Evolutionary conservation across 345 rosid genomes (phyloP).

Genomic region (Leavenworthia alabamica): DNA sequence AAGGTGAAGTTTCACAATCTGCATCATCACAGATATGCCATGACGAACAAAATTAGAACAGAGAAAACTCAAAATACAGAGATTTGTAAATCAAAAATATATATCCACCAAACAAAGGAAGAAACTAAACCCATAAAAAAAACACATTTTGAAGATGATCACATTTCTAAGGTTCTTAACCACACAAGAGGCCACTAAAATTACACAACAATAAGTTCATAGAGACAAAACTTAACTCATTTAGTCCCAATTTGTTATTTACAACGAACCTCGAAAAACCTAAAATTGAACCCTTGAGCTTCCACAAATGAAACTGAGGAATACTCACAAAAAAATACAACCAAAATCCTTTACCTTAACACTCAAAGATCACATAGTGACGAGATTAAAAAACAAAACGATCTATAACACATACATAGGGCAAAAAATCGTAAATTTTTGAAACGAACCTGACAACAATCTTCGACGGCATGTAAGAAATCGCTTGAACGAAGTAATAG

Average conservation of each 20-base stretch:
- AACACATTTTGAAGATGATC: not conserved
- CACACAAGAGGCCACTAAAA: not conserved
- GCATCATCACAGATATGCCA: conserved; percentile 1
- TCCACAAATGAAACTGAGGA: not conserved
- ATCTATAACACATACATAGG: not conserved
- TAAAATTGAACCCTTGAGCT: not conserved
- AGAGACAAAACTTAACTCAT: not conserved
- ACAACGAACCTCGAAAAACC: not conserved
- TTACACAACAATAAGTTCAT: not conserved
- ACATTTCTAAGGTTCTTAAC: not conserved
- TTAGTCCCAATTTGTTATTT: not conserved
- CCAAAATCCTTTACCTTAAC: not conserved
- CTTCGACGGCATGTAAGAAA: conserved; percentile 33
- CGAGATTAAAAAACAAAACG: not conserved
- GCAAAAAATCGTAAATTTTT: not conserved
- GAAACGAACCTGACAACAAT: conserved; percentile 35
- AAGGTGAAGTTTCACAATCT: conserved; percentile 19
- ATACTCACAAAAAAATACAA: not conserved
- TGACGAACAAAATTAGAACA: conserved; percentile 1
- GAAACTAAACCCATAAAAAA: no score
- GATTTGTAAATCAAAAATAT: not conserved
- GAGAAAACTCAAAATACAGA: not conserved
- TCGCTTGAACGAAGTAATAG: not conserved
- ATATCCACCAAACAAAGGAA: no score
- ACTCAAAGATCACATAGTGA: not conserved